phyloP scores from a whole-genome alignment of 163 green algal species.

The Coccomyxa subellipsoidea region DNA sequence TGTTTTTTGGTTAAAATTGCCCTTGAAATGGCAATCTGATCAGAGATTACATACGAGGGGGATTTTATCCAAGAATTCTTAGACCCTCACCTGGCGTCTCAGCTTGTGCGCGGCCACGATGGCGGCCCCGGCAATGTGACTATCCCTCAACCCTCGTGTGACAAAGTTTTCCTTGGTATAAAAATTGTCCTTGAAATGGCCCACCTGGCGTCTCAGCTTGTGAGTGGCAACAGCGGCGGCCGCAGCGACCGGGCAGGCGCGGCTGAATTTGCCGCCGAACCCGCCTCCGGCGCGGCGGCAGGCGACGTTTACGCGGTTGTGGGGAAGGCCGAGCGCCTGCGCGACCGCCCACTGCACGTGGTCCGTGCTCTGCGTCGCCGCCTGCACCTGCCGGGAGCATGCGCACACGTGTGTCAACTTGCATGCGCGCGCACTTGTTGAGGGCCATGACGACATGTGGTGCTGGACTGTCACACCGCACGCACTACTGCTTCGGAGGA shows the following conservation, averaged over 20 bases:
- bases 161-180: too few species aligned
- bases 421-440: too few species aligned
- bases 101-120: constrained; percentile 49
- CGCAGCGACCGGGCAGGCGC: constrained; percentile 40
- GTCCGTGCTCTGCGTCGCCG: constrained; percentile 48
- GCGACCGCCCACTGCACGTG: constrained; percentile 41
- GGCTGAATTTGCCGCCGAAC: constrained; percentile 70
- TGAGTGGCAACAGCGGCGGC: constrained; percentile 53
- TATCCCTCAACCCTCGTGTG: too few species aligned
- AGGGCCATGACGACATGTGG: too few species aligned
- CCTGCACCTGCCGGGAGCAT: neutral
- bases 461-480: too few species aligned
- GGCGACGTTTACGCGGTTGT: neutral
- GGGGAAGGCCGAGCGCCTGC: constrained; percentile 26
- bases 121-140: constrained; percentile 43
- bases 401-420: too few species aligned
- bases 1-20: too few species aligned
- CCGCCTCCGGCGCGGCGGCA: constrained; percentile 59
- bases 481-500: too few species aligned
- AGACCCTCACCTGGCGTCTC: constrained; percentile 36
- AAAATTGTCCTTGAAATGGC: too few species aligned
- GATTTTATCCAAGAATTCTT: too few species aligned
- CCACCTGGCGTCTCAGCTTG: constrained; percentile 39
- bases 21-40: too few species aligned
- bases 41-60: too few species aligned